Evolutionary conservation across 805 yeast genomes (phyloP), one percentile per base, ranked within the genome.

Genomic region (Nakazawaea wyomingensis): DNA sequence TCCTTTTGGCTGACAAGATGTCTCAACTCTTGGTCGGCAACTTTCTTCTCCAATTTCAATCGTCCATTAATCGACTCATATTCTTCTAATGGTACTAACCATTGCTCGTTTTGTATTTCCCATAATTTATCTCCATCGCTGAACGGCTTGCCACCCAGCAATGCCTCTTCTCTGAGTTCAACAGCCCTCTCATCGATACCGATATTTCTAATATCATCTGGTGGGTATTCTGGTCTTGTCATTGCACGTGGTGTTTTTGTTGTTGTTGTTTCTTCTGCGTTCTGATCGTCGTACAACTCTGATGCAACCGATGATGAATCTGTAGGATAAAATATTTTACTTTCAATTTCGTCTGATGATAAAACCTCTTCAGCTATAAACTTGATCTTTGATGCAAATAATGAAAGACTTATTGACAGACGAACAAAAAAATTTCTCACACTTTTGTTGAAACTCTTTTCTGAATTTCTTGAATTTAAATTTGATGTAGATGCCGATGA

Each of bases 101-200:
- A 90, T 46, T 78, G 71, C 7, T 65, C 58, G 44, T 96, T 72
- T 45, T 88, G 76, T 37, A 68, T 61, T 40, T 75, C 73, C 96
- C 96, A 90, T 34, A 85, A 68, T 10, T 62, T 63, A 32, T 73
- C 72, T 7, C 88, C 93, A 3, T 70, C 63, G 33, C 54, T 56
- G 54, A 77, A 76, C 9, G 73, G 71, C 35, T 59, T 65, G 36
- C 62, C 27, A 26, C 26, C n/a, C 18, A 17, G 24, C 21, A 7
- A 9, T 8, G 21, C 10, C 16, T 48, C 19, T 48, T 49, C 43
- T 54, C 61, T 37, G 49, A 60, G 56, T 61, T 61, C 38, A 54
- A 55, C 42, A 64, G 69, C 26, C 67, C 59, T 49, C 51, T 56
- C 46, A 57, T 55, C 51, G 50, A 56, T 41, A 56, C 45, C 41